Evolutionary conservation across 352 stramenopile genomes (phyloP).

Genomic region (Phytopythium kandeliae): DNA sequence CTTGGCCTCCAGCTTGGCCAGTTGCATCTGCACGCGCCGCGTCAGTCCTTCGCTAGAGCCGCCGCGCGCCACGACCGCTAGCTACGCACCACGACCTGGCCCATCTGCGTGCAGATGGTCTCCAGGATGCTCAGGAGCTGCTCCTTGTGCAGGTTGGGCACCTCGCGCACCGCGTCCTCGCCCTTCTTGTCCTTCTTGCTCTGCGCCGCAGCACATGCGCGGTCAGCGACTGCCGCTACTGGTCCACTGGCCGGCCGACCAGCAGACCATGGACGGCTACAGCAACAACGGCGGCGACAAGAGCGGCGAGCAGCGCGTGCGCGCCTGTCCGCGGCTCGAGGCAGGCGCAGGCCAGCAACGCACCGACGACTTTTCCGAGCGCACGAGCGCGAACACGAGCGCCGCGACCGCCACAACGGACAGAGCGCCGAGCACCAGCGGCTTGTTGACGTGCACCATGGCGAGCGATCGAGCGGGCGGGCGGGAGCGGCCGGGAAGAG

Average conservation of each 20-base stretch:
- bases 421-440: slow-evolving; percentile 67
- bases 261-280: too few relatives aligned
- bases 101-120: slow-evolving; percentile 87
- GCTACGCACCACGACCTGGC: slow-evolving; percentile 77
- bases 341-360: too few relatives aligned
- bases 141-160: slow-evolving; percentile 84
- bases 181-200: slow-evolving; percentile 51
- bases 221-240: too few relatives aligned
- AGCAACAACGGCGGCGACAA: too few relatives aligned
- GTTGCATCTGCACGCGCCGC: slow-evolving; percentile 52
- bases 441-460: slow-evolving; percentile 82
- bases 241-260: too few relatives aligned
- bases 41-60: background rate
- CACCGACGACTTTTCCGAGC: slow-evolving; percentile 33
- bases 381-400: slow-evolving; percentile 47
- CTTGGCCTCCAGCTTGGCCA: slow-evolving; percentile 84
- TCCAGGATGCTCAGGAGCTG: slow-evolving; percentile 84
- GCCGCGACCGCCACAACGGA: slow-evolving; percentile 53
- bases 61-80: too few relatives aligned
- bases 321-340: too few relatives aligned
- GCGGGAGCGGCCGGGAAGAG: too few relatives aligned
- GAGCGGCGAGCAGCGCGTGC: too few relatives aligned
- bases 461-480: background rate
- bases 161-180: slow-evolving; percentile 56
- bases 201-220: too few relatives aligned